Evolutionary conservation across 345 rosid species (phyloP), one percentile per base, ranked within the genome.

Genomic region (Populus simonii): DNA sequence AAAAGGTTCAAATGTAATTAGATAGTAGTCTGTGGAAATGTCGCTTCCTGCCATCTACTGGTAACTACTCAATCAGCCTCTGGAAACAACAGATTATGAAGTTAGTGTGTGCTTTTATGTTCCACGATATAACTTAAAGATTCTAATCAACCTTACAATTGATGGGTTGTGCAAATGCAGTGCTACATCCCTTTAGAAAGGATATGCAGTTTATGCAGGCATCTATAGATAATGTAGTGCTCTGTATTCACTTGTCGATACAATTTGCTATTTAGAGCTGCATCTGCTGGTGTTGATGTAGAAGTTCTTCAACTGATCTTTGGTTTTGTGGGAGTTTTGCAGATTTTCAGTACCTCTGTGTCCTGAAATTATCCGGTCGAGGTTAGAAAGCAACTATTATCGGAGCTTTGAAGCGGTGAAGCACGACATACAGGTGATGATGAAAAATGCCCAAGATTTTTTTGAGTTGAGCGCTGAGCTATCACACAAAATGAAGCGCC

Each of bases 331-430:
- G 35, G 61, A 33, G 45, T 66, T 31, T 81, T 25, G 63, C 79
- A 81, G 83, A 76, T 81, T 71, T 59, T 80, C 83, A 29, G 83
- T 81, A 67, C 83, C 83, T n/a, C 66, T 81, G 7, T 81, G 66
- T 72, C 83, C 80, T 12, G 80, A 76, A 68, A 55, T 76, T 49
- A 76, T 81, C 62, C 31, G 18, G 15, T 72, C 75, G 20, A 81
- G 80, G 76, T 55, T 81, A 49, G 77, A 81, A 47, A 76, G 72
- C 62, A 76, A 57, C 70, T 81, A 81, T 67, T 81, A 81, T 70
- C 68, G 83, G 49, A 71, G 47, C n/a, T 17, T 76, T 31, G 80
- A 81, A 47, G 83, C 83, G 7, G 80, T 81, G 72, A 41, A 72
- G 55, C 83, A 81, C 41, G 83, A 81, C n/a, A 15, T 81, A 5